A percentile compares a stretch with the other conserved stretches of the same genome.
phyloP scores from a whole-genome alignment of 345 rosid species.

The Corymbia maculata region DNA sequence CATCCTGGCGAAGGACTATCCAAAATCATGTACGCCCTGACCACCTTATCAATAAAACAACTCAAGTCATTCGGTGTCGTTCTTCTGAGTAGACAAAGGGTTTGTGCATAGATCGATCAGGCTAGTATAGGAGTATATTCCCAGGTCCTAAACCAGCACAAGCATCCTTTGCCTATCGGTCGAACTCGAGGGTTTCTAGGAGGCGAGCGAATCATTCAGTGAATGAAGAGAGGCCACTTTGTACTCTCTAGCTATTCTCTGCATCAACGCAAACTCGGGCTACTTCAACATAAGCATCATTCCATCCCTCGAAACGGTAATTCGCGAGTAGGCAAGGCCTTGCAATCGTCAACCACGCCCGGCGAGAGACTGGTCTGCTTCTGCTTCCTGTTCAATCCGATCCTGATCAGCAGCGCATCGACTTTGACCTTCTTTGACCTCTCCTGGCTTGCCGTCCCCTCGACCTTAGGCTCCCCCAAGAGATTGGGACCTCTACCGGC shows the following conservation, averaged over 20 bases:
- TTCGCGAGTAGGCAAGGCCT: neutral
- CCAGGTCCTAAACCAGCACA: neutral
- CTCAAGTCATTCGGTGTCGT: neutral
- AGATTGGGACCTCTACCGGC: neutral
- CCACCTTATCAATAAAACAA: neutral
- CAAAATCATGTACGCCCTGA: neutral
- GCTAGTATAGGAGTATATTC: neutral
- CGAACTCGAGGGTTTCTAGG: neutral
- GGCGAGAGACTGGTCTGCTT: neutral
- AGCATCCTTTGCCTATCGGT: neutral
- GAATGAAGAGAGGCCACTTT: neutral
- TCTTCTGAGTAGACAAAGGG: neutral
- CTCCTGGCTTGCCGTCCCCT: neutral
- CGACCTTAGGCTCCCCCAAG: neutral
- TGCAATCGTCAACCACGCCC: neutral
- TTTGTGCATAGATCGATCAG: neutral
- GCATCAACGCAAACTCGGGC: neutral
- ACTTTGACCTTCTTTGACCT: neutral
- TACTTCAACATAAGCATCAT: neutral
- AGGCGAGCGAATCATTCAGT: neutral
- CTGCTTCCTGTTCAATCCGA: neutral
- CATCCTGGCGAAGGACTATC: neutral
- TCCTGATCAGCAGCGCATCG: neutral
- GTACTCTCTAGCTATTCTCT: neutral
- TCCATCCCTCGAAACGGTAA: neutral